A percentile compares a stretch with the other conserved stretches of the same genome.
Evolutionary conservation across 805 yeast species (phyloP).

Genomic region (Kuraishia cidri): DNA sequence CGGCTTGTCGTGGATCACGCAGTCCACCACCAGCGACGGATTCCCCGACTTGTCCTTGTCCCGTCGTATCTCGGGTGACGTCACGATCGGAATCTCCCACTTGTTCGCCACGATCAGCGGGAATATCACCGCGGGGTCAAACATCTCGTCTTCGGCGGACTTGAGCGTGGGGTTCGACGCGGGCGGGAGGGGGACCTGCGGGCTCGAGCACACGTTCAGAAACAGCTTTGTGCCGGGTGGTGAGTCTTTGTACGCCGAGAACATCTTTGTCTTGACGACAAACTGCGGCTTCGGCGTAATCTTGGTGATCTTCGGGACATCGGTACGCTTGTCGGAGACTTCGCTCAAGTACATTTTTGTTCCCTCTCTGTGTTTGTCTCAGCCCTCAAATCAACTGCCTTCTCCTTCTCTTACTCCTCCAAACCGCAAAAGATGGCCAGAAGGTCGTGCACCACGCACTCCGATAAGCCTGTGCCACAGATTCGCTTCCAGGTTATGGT

Average conservation of each 20-base stretch:
- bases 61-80: conserved; percentile 41
- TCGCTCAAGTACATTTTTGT: no score
- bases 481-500: no score
- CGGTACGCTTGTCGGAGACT: no score
- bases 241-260: conserved; percentile 19
- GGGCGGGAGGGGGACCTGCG: conserved; percentile 55
- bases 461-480: no score
- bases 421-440: no score
- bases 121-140: conserved; percentile 49
- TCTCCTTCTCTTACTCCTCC: neutral
- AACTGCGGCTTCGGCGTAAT: conserved; percentile 56
- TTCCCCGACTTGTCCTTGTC: conserved; percentile 66
- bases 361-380: no score
- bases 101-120: conserved; percentile 57
- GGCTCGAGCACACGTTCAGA: conserved; percentile 66
- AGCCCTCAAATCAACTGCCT: neutral
- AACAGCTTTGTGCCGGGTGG: conserved; percentile 54
- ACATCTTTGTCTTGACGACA: conserved; percentile 58
- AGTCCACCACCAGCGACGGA: conserved; percentile 62
- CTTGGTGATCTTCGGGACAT: neutral
- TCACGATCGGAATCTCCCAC: conserved; percentile 83
- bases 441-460: no score
- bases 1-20: conserved; percentile 62
- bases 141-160: conserved; percentile 15
- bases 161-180: conserved; percentile 4